Evolutionary conservation across 169 alveolate genomes (phyloP).

Genomic region (Hammondia hammondi): DNA sequence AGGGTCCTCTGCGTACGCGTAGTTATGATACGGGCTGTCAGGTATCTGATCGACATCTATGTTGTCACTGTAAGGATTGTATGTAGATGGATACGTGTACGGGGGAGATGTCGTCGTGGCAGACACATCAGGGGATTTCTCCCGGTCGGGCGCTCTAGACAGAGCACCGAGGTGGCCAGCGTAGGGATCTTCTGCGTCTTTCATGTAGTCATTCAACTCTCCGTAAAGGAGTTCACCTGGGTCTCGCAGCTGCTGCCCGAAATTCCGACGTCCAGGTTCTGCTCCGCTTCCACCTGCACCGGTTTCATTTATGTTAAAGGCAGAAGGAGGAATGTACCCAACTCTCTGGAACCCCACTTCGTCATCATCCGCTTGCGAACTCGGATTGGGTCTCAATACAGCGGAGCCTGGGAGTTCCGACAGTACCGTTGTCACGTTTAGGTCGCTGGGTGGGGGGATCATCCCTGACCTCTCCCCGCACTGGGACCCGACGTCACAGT

Average conservation of each 20-base stretch:
- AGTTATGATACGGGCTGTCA: slow-evolving; percentile 19
- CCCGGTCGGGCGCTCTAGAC: background rate
- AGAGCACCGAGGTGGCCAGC: background rate
- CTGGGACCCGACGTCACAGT: background rate
- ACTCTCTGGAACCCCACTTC: background rate
- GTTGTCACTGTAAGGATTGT: slow-evolving; percentile 14
- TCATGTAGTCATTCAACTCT: background rate
- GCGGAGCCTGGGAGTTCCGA: background rate
- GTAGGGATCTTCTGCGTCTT: background rate
- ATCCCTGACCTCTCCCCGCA: background rate
- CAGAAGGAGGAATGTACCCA: background rate
- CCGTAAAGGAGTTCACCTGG: background rate
- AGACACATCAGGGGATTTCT: background rate
- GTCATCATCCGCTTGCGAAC: background rate
- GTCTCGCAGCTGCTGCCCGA: background rate
- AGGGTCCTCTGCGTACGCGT: slow-evolving; percentile 3
- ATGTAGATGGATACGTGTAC: background rate
- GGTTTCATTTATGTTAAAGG: background rate
- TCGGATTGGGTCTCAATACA: background rate
- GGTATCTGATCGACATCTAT: slow-evolving; percentile 14
- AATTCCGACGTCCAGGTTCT: background rate
- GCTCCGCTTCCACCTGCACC: background rate
- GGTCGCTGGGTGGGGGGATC: background rate
- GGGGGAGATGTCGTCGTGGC: background rate
- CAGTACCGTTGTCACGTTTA: background rate